Conservation (phyloP, 495 filamentous ascomycete genomes). For the Penicillium psychrofluorescens region DNA sequence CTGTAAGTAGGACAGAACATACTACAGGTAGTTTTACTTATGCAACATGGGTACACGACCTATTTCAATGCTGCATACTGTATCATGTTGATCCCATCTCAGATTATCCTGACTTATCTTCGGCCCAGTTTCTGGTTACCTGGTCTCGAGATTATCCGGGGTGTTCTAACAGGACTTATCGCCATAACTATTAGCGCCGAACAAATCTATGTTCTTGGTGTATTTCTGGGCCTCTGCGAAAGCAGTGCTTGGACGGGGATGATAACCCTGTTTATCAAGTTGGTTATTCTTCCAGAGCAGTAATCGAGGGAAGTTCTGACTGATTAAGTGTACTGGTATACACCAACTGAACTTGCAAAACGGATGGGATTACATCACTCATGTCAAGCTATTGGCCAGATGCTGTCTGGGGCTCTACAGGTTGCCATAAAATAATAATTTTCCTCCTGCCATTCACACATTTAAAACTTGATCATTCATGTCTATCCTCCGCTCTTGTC, state of each 20-base stretch:
- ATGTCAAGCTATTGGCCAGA: conserved; percentile 27
- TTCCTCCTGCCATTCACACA: too few relatives aligned
- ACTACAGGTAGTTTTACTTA: neutral
- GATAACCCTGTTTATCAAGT: conserved; percentile 25
- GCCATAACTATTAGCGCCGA: conserved; percentile 19
- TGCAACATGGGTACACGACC: conserved; percentile 26
- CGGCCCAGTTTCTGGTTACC: conserved; percentile 52
- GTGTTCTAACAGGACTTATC: conserved; percentile 21
- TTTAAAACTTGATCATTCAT: too few relatives aligned
- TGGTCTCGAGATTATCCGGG: conserved; percentile 44
- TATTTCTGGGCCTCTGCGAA: conserved; percentile 26
- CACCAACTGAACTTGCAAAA: conserved; percentile 38
- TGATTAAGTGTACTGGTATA: conserved; percentile 25
- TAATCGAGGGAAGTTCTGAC: neutral
- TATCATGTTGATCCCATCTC: conserved; percentile 51
- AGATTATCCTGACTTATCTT: conserved; percentile 46
- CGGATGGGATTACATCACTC: conserved; percentile 36
- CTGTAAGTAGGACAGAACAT: conserved; percentile 5
- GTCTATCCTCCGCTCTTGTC: too few relatives aligned
- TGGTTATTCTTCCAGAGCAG: neutral
- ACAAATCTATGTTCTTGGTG: conserved; percentile 20
- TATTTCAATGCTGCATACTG: conserved; percentile 55
- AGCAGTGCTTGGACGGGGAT: conserved; percentile 27
- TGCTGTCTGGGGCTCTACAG: conserved; percentile 28
- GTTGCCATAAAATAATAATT: too few relatives aligned